Evolutionary conservation across 164 flowering plant species (phyloP).

Genomic region (Paratinospora sagittata): DNA sequence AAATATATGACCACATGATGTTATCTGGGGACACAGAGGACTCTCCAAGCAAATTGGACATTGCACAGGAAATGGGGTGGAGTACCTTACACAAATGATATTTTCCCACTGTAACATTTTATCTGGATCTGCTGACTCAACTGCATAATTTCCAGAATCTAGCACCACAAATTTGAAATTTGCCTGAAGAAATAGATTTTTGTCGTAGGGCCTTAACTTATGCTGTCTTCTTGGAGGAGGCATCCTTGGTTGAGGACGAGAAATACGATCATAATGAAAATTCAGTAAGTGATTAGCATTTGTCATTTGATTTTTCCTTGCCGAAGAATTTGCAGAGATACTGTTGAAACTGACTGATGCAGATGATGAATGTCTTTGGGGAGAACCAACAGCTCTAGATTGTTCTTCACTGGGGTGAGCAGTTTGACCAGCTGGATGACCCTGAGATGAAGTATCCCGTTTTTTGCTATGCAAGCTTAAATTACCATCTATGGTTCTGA

Average conservation of each 20-base stretch:
- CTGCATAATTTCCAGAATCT: slow-evolving; percentile 49
- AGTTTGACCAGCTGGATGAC: slow-evolving; percentile 21
- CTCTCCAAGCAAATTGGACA: slow-evolving; percentile 94
- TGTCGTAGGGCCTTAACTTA: slow-evolving; percentile 80
- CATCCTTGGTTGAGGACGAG: slow-evolving; percentile 56
- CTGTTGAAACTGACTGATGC: slow-evolving; percentile 26
- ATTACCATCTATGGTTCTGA: slow-evolving; percentile 24
- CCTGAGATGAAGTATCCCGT: slow-evolving; percentile 18
- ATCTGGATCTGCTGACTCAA: slow-evolving; percentile 73
- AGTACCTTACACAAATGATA: slow-evolving; percentile 72
- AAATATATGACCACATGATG: slow-evolving; percentile 97
- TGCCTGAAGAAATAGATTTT: slow-evolving; percentile 90
- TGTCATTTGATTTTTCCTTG: slow-evolving; percentile 45
- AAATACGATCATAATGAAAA: slow-evolving; percentile 80
- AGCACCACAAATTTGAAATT: slow-evolving; percentile 86
- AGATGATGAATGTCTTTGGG: slow-evolving; percentile 19
- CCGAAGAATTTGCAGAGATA: slow-evolving; percentile 27
- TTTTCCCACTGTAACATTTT: slow-evolving; percentile 90
- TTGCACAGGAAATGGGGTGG: slow-evolving; percentile 61
- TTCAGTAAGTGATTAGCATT: slow-evolving; percentile 85
- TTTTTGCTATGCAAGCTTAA: slow-evolving; percentile 20
- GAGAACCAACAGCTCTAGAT: slow-evolving; percentile 22
- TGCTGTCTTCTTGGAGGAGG: slow-evolving; percentile 57
- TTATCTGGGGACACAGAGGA: slow-evolving; percentile 94
- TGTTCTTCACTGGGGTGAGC: slow-evolving; percentile 24